These are phyloP conservation scores for Lasiosphaeria miniovina DNA, from an alignment of 495 filamentous ascomycete species.

Conservation along the genomic window DNA sequence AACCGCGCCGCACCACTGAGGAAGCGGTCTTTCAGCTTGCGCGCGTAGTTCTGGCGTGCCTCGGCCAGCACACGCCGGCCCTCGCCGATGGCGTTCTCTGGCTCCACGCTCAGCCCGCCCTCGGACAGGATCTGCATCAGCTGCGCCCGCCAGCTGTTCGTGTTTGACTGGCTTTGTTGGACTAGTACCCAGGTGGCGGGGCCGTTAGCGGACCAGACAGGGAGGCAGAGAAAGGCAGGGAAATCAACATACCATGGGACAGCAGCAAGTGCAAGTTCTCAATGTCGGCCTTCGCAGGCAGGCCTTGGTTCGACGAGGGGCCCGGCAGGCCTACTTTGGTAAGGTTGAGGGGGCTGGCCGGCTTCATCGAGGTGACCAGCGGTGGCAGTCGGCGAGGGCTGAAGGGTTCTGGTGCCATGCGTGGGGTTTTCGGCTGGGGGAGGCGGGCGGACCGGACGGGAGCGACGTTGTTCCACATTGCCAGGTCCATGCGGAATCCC, in stretches of 20 bases:
- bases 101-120: slow-evolving; percentile 10
- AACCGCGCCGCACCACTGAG: slow-evolving; percentile 19
- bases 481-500: slow-evolving; percentile 18
- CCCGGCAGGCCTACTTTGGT: not conserved
- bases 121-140: slow-evolving; percentile 12
- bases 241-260: slow-evolving; percentile 8
- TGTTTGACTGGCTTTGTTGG: slow-evolving; percentile 2
- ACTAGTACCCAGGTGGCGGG: slow-evolving; percentile 11
- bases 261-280: slow-evolving; percentile 12
- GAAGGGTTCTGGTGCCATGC: too few relatives aligned
- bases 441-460: slow-evolving; percentile 2
- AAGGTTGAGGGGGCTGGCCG: slow-evolving; percentile 1
- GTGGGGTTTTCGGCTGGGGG: not conserved
- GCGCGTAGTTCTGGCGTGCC: slow-evolving; percentile 9
- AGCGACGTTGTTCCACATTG: slow-evolving; percentile 12
- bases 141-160: slow-evolving; percentile 12
- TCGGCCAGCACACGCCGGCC: slow-evolving; percentile 7
- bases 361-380: not conserved
- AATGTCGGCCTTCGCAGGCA: slow-evolving; percentile 12
- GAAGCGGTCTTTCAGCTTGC: slow-evolving; percentile 19
- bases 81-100: not conserved
- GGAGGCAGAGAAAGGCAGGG: not conserved
- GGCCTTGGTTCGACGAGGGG: not conserved
- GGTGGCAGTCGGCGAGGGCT: slow-evolving; percentile 4
- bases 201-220: not conserved